phyloP scores from a whole-genome alignment of 345 rosid species.

The Aegle marmelos region DNA sequence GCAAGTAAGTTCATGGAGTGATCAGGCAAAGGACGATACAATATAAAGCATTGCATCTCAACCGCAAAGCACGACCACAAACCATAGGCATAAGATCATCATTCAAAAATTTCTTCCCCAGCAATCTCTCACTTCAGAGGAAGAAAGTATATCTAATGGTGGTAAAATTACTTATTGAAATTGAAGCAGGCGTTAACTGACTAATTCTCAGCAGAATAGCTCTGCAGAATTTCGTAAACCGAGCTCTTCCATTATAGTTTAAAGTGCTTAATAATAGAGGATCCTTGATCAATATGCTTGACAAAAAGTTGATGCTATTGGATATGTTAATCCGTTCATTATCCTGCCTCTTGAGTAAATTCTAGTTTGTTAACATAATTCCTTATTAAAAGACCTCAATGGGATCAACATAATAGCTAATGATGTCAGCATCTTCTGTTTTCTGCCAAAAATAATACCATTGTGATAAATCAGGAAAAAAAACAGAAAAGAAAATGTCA shows the following conservation, averaged over 20 bases:
- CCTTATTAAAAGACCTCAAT: background rate
- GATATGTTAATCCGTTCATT: too few relatives aligned
- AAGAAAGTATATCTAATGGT: background rate
- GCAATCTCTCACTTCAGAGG: background rate
- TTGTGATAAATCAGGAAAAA: background rate
- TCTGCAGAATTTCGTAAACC: background rate
- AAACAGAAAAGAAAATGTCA: background rate
- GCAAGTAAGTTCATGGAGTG: background rate
- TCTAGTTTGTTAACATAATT: background rate
- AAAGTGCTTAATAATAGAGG: too few relatives aligned
- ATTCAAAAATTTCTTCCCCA: background rate
- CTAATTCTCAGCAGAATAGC: background rate
- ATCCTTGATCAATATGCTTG: too few relatives aligned
- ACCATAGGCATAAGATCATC: background rate
- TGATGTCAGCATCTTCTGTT: background rate
- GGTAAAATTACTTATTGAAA: background rate
- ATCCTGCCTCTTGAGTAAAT: background rate
- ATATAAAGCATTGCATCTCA: background rate
- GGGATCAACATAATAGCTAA: background rate
- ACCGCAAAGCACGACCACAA: background rate
- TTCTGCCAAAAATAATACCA: background rate
- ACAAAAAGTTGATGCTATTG: too few relatives aligned
- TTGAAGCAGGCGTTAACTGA: background rate
- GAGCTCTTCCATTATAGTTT: too few relatives aligned
- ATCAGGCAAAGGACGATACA: background rate